Base-by-base conservation (phyloP, 305 asterid species). In the Striga hermonthica region DNA sequence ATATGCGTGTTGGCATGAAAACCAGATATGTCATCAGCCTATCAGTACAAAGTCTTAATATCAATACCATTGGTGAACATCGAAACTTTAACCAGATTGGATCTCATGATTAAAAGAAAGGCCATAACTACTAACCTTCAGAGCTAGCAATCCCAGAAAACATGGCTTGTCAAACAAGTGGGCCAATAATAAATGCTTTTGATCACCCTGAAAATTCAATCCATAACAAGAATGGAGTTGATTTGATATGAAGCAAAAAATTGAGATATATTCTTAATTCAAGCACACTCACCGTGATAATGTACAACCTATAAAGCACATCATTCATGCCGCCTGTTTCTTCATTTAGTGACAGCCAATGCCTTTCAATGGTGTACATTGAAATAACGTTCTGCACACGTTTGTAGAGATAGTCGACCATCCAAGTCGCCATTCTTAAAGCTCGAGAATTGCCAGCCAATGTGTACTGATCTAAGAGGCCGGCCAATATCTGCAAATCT, bases 301-400 rank as follows among this genome's bases (percentile, higher is more conserved):
- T 76, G 80, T 83, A 76, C 47, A 90, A 64, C 80, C 67, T 82
- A 77, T 93, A 93, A 62, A 93, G 97, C 74, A 88, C 82, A 35
- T 93, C 97, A 59, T 93, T 93, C 99, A 93, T 93, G 79, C 99
- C 99, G 35, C 99, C 97, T 0, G 91, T 83, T 85, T 93, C 99
- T 80, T 93, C 99, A 49, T 93, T 90, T 35, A 90, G 73, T 2
- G 93, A 83, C 52, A 69, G 35, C 89, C 92, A 93, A 55, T 93
- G 99, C 63, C 93, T 74, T 80, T 90, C 95, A 64, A 93, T 77
- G 1, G 94, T 84, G 74, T 82, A 68, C 48, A 76, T 82, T n/a
- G 71, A 44, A 49, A 93, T 83, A 8, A 93, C 95, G 53, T 75
- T 80, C 60, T 82, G 89, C 67, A 93, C 99, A 5, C 99, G 95